Conservation (phyloP, 139 green algal genomes). For the Chlamydomonas asymmetrica region DNA sequence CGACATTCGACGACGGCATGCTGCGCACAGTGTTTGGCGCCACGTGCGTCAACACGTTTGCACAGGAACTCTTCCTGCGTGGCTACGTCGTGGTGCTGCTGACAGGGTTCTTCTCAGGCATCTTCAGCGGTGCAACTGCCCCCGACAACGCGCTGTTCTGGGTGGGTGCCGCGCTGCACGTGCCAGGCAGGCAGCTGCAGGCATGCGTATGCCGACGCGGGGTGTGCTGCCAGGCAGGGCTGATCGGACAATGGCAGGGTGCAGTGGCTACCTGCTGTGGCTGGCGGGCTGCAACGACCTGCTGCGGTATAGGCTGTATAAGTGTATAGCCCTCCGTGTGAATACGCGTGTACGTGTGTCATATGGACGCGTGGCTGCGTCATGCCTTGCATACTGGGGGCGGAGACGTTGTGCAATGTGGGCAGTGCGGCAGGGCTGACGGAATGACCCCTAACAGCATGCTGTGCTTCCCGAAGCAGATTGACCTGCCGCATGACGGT, state of each 20-base stretch:
- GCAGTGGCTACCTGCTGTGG: not conserved
- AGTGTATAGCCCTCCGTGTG: not conserved
- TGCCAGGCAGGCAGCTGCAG: not conserved
- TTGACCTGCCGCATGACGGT: too few relatives aligned
- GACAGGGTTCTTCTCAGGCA: not conserved
- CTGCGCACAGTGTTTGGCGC: conserved; percentile 8
- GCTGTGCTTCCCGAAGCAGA: too few relatives aligned
- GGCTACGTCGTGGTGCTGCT: conserved; percentile 8
- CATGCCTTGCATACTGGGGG: too few relatives aligned
- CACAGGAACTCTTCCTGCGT: conserved; percentile 19
- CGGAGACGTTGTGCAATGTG: too few relatives aligned
- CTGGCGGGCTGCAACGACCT: not conserved
- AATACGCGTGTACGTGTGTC: too few relatives aligned
- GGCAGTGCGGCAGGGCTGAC: too few relatives aligned
- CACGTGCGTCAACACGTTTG: not conserved
- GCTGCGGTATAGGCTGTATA: not conserved
- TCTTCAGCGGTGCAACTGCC: conserved; percentile 6
- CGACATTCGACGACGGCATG: not conserved
- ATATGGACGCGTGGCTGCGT: too few relatives aligned
- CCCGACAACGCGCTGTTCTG: conserved; percentile 25
- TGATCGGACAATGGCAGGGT: not conserved
- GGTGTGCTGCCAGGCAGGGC: not conserved
- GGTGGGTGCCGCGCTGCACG: too few relatives aligned
- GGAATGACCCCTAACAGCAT: too few relatives aligned
- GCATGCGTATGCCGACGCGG: not conserved